Evolutionary conservation across 495 filamentous ascomycete species (phyloP), one percentile per base, ranked within the genome.

Genomic region (Hyaloscypha hepaticicola): DNA sequence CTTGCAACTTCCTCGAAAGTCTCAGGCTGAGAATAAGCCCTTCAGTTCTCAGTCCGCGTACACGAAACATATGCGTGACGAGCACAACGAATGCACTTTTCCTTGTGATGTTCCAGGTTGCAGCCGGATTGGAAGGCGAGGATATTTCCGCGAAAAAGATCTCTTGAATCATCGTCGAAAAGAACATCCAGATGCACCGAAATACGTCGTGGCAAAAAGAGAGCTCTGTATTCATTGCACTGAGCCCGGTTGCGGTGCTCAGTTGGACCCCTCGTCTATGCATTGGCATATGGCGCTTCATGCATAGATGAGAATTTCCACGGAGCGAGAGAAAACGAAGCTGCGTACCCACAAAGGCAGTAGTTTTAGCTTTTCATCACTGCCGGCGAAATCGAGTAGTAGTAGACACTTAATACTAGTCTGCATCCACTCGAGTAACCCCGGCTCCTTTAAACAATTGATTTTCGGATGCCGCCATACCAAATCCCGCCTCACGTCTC

Each of bases 21-120:
- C 41, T 5, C 51, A 66, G 53, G 6, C 31, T 9, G 22, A 29
- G 28, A 25, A 60, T 41, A 69, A 24, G 1, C 67, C 65, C 2
- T 77, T 79, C 60, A 25, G 55, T 21, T 73, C 53, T 19, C 34
- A 56, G 21, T 69, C 71, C 2, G 72, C 74, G 0, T 75, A 70
- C 57, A 69, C 49, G 11, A 70, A 71, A 34, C 77, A 79, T 55
- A 69, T 78, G 70, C 72, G 69, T 58, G 65, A 72, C 11, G 66
- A 69, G n/a, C 76, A 78, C 45, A 51, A 74, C 9, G 63, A 71
- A 24, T 73, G 72, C 6, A 45, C 65, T 9, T 77, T 70, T 53
- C 69, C 74, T 0, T 78, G 77, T 49, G 33, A 58, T 5, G 66
- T 70, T 19, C n/a, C 48, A 26, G 72, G 69, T 26, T 79, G 77